These are phyloP conservation scores for Pseudonitzschia delicatissima DNA, from an alignment of 108 stramenopile genomes.

Conservation along the genomic window DNA sequence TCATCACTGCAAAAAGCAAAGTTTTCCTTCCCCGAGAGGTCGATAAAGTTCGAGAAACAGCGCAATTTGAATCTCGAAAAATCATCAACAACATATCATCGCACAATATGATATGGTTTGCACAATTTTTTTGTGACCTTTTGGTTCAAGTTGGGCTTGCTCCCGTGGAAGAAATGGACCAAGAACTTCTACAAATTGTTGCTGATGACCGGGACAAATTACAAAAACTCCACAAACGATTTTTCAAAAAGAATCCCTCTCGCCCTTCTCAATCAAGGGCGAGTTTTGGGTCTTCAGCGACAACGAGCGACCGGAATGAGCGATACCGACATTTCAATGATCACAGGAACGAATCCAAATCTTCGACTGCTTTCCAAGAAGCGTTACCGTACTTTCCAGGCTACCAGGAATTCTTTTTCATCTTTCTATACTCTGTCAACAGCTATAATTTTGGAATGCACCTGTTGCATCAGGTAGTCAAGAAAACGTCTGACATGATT, in stretches of 20 bases:
- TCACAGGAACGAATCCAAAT: conserved; percentile 7
- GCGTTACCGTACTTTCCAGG: conserved; percentile 67
- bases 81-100: conserved; percentile 42
- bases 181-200: conserved; percentile 62
- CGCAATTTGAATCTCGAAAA: conserved; percentile 42
- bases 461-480: conserved; percentile 32
- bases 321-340: conserved; percentile 28
- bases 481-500: conserved; percentile 14
- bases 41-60: conserved; percentile 33
- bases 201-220: conserved; percentile 48
- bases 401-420: conserved; percentile 82
- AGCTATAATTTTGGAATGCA: conserved; percentile 64
- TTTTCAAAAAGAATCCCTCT: conserved; percentile 40
- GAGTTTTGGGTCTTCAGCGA: conserved; percentile 18
- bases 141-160: conserved; percentile 73
- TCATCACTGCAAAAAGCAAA: conserved; percentile 58
- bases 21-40: conserved; percentile 46
- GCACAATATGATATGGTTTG: conserved; percentile 74
- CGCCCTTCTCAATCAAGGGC: conserved; percentile 37
- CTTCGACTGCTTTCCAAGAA: conserved; percentile 12
- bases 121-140: conserved; percentile 69
- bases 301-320: conserved; percentile 33
- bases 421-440: conserved; percentile 64
- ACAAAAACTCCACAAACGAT: conserved; percentile 73
- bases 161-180: conserved; percentile 75